phyloP scores from a whole-genome alignment of 306 rosid genomes.

The Albizia julibrissin region DNA sequence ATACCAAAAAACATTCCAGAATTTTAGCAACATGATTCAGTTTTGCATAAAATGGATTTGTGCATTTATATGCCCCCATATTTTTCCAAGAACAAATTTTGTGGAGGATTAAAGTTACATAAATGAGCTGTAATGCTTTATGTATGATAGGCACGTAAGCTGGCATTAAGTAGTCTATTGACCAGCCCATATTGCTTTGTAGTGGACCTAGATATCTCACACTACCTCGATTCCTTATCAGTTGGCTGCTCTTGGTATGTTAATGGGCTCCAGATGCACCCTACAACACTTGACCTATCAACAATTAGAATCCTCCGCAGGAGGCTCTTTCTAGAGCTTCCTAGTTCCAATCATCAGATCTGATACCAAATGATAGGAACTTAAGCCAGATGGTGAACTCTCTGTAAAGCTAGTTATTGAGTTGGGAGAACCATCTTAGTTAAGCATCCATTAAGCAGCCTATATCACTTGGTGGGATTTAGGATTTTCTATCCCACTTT shows the following conservation, averaged over 20 bases:
- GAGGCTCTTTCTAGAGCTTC: neutral
- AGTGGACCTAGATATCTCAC: neutral
- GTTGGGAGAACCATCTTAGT: neutral
- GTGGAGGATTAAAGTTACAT: neutral
- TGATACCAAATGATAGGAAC: neutral
- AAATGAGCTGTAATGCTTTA: conserved; percentile 6
- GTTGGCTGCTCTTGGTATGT: neutral
- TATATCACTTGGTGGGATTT: neutral
- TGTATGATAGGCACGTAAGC: neutral
- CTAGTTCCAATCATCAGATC: neutral
- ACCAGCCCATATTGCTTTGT: neutral
- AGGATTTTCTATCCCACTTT: neutral
- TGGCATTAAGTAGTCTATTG: neutral
- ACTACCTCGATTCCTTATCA: neutral
- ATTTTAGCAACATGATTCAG: conserved; percentile 26
- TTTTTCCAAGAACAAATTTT: conserved; percentile 2
- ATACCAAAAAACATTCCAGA: neutral
- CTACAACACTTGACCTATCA: neutral
- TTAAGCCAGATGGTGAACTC: neutral
- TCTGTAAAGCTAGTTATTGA: neutral
- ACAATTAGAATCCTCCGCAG: neutral
- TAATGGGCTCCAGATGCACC: neutral
- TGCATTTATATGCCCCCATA: conserved; percentile 1
- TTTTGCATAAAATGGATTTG: conserved; percentile 17
- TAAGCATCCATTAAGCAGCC: neutral